Evolutionary conservation across 2,329 filamentous ascomycete species (phyloP), one percentile per base, ranked within the genome.

Genomic region (Dactylellina parvicollis): DNA sequence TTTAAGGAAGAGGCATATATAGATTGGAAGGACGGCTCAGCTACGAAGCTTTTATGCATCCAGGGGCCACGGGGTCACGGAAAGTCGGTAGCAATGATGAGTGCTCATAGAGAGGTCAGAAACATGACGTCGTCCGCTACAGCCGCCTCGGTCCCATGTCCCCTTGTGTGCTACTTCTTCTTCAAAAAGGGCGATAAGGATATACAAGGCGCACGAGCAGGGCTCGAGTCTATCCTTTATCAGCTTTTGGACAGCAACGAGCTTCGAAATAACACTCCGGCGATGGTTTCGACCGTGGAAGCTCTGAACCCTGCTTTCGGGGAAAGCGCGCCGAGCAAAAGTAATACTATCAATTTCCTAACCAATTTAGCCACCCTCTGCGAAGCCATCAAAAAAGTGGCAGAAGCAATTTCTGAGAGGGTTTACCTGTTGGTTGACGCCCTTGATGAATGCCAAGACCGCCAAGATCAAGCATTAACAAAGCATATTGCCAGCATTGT

Each of bases 111-210:
- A 30, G 47, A 54, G 4, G 7, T 57, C n/a, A 26, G 18, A 20
- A n/a, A n/a, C n/a, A n/a, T n/a, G n/a, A n/a, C n/a, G n/a, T n/a
- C n/a, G n/a, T n/a, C n/a, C n/a, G 50, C 12, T 22, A 0, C 12
- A 4, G 10, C 18, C 8, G 20, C 12, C 44, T 7, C 16, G 3
- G 38, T 9, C 7, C 2, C 36, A 16, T 12, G 30, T 30, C 22
- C 40, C 4, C n/a, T 65, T 14, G 38, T 66, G 4, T 47, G 49
- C 4, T 30, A 52, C 30, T 70, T 70, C 16, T 70, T 70, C 28
- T 70, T 70, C 34, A 70, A 70, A 22, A 61, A 55, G 20, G 65
- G 65, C 7, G 65, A 70, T 3, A 34, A 70, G 12, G 55, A 61
- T 30, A 61, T 70, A 0, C 47, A 70, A 38, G n/a, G 14, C 1